Conservation (phyloP, 768 basidiomycete species). For the Naematelia aurantialba region DNA sequence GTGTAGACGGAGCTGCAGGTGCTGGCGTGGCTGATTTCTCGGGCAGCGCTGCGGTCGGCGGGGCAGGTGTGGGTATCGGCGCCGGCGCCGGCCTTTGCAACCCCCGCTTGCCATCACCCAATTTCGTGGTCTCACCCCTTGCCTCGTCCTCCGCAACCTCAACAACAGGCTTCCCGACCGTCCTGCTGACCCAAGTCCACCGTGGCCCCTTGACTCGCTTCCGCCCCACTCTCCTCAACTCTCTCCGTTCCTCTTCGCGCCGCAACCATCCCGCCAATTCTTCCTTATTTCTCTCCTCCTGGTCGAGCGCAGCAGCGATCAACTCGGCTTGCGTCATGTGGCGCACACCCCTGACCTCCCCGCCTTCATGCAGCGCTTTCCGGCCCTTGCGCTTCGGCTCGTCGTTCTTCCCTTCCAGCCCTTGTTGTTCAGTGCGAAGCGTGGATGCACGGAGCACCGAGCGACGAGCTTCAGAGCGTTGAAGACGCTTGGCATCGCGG, state of each 20-base stretch:
- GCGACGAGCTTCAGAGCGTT: slow-evolving; percentile 32
- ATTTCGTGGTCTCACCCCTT: too few relatives aligned
- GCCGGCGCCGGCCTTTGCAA: too few relatives aligned
- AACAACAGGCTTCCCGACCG: slow-evolving; percentile 30
- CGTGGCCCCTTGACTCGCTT: slow-evolving; percentile 47
- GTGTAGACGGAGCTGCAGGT: not conserved
- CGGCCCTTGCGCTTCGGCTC: slow-evolving; percentile 23
- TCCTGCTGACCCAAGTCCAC: slow-evolving; percentile 47
- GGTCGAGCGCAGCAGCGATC: slow-evolving; percentile 45
- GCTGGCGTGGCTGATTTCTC: not conserved
- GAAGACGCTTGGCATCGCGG: slow-evolving; percentile 29
- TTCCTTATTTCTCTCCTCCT: slow-evolving; percentile 47
- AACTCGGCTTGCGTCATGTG: slow-evolving; percentile 45
- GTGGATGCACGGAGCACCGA: slow-evolving; percentile 39
- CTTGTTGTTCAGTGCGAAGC: slow-evolving; percentile 34
- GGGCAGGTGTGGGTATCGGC: not conserved
- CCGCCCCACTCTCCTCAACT: slow-evolving; percentile 35
- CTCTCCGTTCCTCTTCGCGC: slow-evolving; percentile 44
- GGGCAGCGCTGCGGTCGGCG: too few relatives aligned
- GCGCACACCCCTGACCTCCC: slow-evolving; percentile 25
- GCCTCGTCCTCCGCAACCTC: slow-evolving; percentile 18
- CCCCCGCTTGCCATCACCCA: too few relatives aligned
- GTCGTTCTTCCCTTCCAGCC: slow-evolving; percentile 21
- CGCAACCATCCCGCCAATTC: slow-evolving; percentile 42
- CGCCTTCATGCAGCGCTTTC: slow-evolving; percentile 33